Base-by-base conservation (phyloP, 2,329 filamentous ascomycete genomes). In the Cladophialophora carrionii region DNA sequence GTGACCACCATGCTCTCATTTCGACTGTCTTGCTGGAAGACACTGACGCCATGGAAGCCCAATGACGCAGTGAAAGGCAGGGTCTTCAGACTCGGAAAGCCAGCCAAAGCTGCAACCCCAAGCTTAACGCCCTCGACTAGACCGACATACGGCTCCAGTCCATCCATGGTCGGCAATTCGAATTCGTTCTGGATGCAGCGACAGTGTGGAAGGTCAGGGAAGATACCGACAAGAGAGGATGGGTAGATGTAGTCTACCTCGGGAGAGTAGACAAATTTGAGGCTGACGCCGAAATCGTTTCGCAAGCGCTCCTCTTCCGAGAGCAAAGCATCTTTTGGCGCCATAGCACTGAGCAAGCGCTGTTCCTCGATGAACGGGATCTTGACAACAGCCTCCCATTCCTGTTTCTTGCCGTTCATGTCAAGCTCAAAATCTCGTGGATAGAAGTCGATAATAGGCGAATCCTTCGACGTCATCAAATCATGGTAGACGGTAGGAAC, bases 381-480 rank as follows among this genome's bases (percentile, higher is more conserved):
- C 78, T 98, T 99, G 70, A 99, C 92, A 43, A 99, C 94, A 31
- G 95, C 95, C 76, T 99, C 95, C 95, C 95, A 99, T 69, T 99
- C 96, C 90, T 96, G 96, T 81, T 96, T 99, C 82, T 99, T 99
- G 65, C 95, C 96, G 72, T 99, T 98, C 95, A 99, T 98, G 76
- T 99, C 96, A 48, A 99, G 83, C 70, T 96, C 92, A 73, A 99
- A 99, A 73, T 99, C 95, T 72, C 94, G 87, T 2, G 95, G 95
- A 73, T 99, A 99, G 76, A 99, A 99, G 75, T 99, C 95, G 73
- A 96, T 90, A 76, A 99, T 99, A 1, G 95, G 92, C 17, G 94
- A 98, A 17, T 90, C 86, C 1, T 89, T 84, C 62, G 90, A 90
- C 1, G 92, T 97, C 95, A 99, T 99, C 56, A 99, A 83, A 29